Evolutionary conservation across 2,329 filamentous ascomycete genomes (phyloP), one percentile per base, ranked within the genome.

Genomic region (Sporothrix mexicana): DNA sequence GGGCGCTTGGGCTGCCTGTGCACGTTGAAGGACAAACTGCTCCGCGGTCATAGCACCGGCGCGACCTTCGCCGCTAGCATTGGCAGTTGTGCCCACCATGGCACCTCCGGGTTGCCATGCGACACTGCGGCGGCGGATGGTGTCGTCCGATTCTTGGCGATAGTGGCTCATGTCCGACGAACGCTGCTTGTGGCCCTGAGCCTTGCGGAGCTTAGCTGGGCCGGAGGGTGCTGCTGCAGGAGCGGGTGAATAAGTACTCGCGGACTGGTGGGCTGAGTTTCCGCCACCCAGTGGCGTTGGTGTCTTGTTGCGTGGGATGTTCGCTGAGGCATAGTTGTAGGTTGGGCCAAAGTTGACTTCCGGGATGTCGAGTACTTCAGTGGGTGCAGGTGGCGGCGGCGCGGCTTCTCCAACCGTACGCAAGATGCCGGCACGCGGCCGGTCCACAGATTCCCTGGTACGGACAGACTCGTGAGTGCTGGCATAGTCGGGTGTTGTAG

Each of bases 311-410:
- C 79, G 76, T 2, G 79, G 75, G n/a, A 81, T 73, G 20, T 79
- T 74, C 61, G 77, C 75, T 13, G 81, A 83, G 47, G 79, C 82
- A 73, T 94, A 91, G 74, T 92, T 91, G 77, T 93, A 83, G 0
- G 95, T 97, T 6, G 91, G 93, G 0, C 95, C 95, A 81, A 98
- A 98, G 80, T 98, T 91, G 75, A 97, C 88, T 4, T 87, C 83
- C 0, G 93, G 93, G 74, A 97, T 90, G 72, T 89, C 86, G 30
- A 88, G 84, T 15, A 83, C 79, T 0, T 79, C 69, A 6, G 66
- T n/a, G 10, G 66, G 41, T 30, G 15, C 64, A 7, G 13, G 62
- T 13, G 43, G 3, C 1, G 64, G 51, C 0, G 73, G 43, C 0
- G 57, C n/a, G 4, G 78, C 77, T n/a, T 84, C 84, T 3, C 93